These are phyloP conservation scores for Chlorella sp. DNA, from an alignment of 139 green algal genomes.

Conservation along the genomic window DNA sequence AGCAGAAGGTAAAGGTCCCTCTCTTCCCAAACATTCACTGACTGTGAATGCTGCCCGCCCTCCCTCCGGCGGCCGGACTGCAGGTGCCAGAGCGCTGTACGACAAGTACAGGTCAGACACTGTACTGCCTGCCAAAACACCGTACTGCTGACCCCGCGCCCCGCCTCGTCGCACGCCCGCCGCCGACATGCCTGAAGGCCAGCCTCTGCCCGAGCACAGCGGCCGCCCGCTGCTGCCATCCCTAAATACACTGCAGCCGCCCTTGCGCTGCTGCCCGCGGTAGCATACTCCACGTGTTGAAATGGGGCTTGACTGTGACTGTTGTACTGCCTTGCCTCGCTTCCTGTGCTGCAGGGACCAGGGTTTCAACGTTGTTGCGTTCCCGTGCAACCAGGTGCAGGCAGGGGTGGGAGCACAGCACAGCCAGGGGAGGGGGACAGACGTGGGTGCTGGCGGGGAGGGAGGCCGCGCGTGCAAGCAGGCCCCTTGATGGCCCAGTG, in stretches of 20 bases:
- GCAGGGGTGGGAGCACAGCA: neutral
- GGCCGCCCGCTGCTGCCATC: neutral
- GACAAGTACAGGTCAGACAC: slow-evolving; percentile 21
- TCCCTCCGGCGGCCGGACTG: neutral
- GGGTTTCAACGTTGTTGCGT: slow-evolving; percentile 85
- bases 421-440: neutral
- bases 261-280: neutral
- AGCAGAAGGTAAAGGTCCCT: no score
- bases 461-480: no score
- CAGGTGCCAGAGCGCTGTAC: slow-evolving; percentile 24
- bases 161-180: no score
- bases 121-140: neutral
- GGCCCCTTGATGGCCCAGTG: no score
- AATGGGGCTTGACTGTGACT: no score
- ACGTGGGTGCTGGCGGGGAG: neutral
- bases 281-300: neutral
- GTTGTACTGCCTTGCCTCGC: neutral
- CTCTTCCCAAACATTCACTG: no score
- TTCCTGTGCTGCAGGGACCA: slow-evolving; percentile 51
- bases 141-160: neutral
- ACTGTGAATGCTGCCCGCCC: no score
- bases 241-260: neutral
- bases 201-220: neutral
- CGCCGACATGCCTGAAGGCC: no score
- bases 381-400: slow-evolving; percentile 87